Conservation (phyloP, 192 early-diverging fungal genomes). For the Coemansia sp. region DNA sequence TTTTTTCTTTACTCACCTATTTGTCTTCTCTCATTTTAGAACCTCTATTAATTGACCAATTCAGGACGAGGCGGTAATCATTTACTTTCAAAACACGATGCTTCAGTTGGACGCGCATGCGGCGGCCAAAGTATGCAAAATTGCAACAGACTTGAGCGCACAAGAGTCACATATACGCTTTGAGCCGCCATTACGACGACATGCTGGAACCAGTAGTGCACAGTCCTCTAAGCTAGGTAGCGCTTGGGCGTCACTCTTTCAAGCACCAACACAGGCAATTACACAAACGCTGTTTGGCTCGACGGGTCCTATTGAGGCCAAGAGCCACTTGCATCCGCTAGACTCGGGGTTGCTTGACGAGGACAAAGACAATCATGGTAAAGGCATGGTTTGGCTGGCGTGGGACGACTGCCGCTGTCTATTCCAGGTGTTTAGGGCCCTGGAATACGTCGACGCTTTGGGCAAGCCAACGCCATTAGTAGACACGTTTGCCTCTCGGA, state of each 20-base stretch:
- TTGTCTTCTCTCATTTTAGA: constrained; percentile 3
- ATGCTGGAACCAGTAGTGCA: neutral
- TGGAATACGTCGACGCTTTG: constrained; percentile 46
- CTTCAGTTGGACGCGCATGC: constrained; percentile 21
- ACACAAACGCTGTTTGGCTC: constrained; percentile 28
- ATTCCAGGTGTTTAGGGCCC: constrained; percentile 26
- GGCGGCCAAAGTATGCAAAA: constrained; percentile 42
- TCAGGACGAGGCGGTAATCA: neutral
- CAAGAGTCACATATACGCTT: constrained; percentile 33
- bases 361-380: neutral
- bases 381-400: constrained; percentile 47
- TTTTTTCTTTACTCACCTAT: neutral
- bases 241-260: constrained; percentile 31
- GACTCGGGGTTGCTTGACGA: constrained; percentile 16
- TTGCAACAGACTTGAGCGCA: constrained; percentile 29
- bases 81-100: constrained; percentile 2
- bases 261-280: constrained; percentile 35
- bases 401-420: constrained; percentile 53
- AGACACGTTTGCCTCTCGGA: constrained; percentile 42
- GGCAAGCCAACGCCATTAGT: constrained; percentile 50
- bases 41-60: neutral
- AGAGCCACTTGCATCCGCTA: constrained; percentile 19
- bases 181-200: constrained; percentile 18
- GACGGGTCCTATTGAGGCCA: neutral
- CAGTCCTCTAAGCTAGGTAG: constrained; percentile 26